phyloP scores from a whole-genome alignment of 345 rosid species.

The Euphorbia lathyris region DNA sequence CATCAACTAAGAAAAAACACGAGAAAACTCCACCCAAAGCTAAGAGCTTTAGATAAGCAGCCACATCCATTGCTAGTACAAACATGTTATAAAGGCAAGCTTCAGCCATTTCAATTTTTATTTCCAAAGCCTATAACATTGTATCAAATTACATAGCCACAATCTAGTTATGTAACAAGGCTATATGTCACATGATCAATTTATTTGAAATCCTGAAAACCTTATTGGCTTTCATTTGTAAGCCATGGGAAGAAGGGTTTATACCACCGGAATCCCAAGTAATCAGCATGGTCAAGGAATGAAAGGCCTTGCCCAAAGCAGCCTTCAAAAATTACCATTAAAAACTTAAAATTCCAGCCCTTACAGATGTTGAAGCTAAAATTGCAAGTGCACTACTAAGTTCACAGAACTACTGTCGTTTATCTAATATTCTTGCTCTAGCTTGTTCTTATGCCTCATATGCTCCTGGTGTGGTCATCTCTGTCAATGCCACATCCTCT shows the following conservation, averaged over 20 bases:
- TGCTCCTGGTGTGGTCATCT: constrained; percentile 59
- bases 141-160: too few relatives aligned
- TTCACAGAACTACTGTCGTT: constrained; percentile 71
- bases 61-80: too few relatives aligned
- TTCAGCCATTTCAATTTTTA: too few relatives aligned
- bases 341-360: constrained; percentile 21
- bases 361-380: constrained; percentile 92
- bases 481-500: constrained; percentile 79
- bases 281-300: neutral
- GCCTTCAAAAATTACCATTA: constrained; percentile 7
- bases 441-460: constrained; percentile 73
- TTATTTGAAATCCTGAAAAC: too few relatives aligned
- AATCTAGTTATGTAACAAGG: too few relatives aligned
- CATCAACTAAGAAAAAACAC: too few relatives aligned
- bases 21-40: too few relatives aligned
- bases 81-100: too few relatives aligned
- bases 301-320: neutral
- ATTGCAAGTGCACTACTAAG: constrained; percentile 83
- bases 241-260: too few relatives aligned
- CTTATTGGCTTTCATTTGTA: neutral
- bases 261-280: neutral
- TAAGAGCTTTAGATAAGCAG: too few relatives aligned
- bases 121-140: too few relatives aligned
- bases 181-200: too few relatives aligned
- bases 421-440: constrained; percentile 63